Percentiles rank a stretch among this genome's conserved stretches.
Evolutionary conservation across 2,329 filamentous ascomycete genomes (phyloP).

Genomic region (Colletotrichum orbiculare): DNA sequence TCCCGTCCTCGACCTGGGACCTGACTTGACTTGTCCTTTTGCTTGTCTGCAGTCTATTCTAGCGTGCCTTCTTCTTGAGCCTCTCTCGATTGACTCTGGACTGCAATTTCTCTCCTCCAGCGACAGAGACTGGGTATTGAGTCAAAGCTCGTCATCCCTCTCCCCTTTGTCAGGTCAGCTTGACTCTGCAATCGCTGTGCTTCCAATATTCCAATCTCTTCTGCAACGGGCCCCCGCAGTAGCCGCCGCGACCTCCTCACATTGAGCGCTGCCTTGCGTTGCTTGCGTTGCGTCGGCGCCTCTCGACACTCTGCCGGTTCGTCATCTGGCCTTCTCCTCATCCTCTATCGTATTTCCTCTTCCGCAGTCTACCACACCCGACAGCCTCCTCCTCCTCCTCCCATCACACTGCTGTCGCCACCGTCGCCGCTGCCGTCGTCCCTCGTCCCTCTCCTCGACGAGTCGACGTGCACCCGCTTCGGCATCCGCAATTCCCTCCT

Average conservation of each 20-base stretch:
- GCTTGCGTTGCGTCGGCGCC: constrained; percentile 10
- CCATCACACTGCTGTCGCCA: constrained; percentile 5
- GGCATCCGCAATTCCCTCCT: background rate
- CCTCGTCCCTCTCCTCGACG: background rate
- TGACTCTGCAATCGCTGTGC: constrained; percentile 8
- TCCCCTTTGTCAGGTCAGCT: constrained; percentile 21
- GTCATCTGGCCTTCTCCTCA: constrained; percentile 16
- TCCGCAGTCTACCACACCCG: background rate
- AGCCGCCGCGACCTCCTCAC: constrained; percentile 31
- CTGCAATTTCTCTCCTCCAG: background rate
- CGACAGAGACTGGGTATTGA: constrained; percentile 6
- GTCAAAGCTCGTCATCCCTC: constrained; percentile 13
- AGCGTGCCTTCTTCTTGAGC: constrained; percentile 25
- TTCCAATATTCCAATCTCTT: constrained; percentile 31
- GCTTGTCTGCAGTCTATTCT: constrained; percentile 23
- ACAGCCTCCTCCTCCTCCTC: background rate
- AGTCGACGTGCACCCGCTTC: constrained; percentile 6
- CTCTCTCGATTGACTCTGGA: constrained; percentile 10
- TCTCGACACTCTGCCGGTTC: constrained; percentile 30
- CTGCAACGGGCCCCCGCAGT: constrained; percentile 36
- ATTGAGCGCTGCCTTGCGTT: constrained; percentile 15
- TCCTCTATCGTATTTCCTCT: constrained; percentile 3
- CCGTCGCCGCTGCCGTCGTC: background rate
- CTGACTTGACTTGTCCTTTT: constrained; percentile 21
- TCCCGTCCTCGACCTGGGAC: constrained; percentile 19